Evolutionary conservation across 176 grass and related monocot genomes (phyloP), one percentile per base, ranked within the genome.

Genomic region (Oryza officinalis): DNA sequence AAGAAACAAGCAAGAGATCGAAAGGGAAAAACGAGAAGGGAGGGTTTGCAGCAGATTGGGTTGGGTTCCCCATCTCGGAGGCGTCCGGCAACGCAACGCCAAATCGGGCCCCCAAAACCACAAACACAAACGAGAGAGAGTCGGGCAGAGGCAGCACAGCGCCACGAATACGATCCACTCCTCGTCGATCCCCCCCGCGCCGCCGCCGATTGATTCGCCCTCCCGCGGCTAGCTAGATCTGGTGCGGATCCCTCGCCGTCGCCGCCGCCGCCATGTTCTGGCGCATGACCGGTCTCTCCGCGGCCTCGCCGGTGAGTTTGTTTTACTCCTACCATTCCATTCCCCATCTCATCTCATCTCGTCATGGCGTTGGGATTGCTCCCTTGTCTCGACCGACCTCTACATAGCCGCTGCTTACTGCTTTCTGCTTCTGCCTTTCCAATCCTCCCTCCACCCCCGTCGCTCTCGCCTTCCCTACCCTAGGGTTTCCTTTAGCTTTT

Each of bases 211-310:
- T 38, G 40, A 12, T 35, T 47, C 67, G 41, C 10, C 13, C 44
- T 3, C 13, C 38, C 31, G 50, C 30, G 82, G 85, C 30, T 57
- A 85, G 80, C 91, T 91, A 92, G 94, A 90, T 92, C 86, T 78
- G 83, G n/a, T 67, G 28, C 78, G 43, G 84, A 74, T 86, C 84
- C 72, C 61, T 18, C 45, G 14, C 67, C 67, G 33, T 65, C 83
- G 73, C 73, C 37, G 71, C 85, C 83, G 73, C 73, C 37, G 71
- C 85, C 66, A 78, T 85, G 83, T 63, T 88, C 74, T 88, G 86
- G 86, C 86, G 86, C 80, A 88, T 88, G 86, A 88, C 86, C 41
- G 86, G 86, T 41, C 86, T 88, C 74, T 88, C 86, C 67, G 86
- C 86, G 66, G 80, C 86, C 57, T 88, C 86, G 74, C 86, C 86